Percentiles rank a stretch among this genome's conserved stretches.
phyloP scores from a whole-genome alignment of 495 filamentous ascomycete genomes.

The Beverwykella pulmonaria region DNA sequence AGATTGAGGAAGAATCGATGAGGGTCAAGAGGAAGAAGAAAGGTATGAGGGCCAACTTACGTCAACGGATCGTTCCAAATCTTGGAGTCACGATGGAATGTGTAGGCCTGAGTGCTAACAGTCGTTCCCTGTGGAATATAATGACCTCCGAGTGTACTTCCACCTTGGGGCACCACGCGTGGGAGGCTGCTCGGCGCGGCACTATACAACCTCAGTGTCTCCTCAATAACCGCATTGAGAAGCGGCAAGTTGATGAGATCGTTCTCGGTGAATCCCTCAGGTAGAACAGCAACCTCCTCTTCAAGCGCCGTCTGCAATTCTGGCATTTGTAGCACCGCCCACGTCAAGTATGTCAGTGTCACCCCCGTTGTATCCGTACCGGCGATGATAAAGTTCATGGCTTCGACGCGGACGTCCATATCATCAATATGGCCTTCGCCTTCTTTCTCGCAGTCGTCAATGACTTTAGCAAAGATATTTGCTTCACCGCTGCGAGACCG shows the following conservation, averaged over 20 bases:
- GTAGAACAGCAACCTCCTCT: constrained; percentile 49
- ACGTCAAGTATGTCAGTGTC: constrained; percentile 50
- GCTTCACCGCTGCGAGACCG: too few species aligned
- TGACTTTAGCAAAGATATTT: too few species aligned
- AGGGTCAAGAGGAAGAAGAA: too few species aligned
- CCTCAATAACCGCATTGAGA: constrained; percentile 49
- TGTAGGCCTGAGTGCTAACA: constrained; percentile 38
- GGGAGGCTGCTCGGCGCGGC: constrained; percentile 37
- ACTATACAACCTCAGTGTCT: constrained; percentile 39
- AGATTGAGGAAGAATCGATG: too few species aligned
- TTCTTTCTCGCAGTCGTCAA: too few species aligned
- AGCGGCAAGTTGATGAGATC: constrained; percentile 51
- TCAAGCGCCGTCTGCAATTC: constrained; percentile 48
- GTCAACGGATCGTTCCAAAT: too few species aligned
- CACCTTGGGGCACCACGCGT: constrained; percentile 32
- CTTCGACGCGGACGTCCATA: too few species aligned
- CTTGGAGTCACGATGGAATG: constrained; percentile 35
- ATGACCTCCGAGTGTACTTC: constrained; percentile 25
- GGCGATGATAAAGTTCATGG: constrained; percentile 52
- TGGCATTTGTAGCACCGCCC: constrained; percentile 43
- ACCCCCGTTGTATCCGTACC: constrained; percentile 57
- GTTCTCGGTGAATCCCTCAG: constrained; percentile 47
- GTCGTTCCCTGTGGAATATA: constrained; percentile 34
- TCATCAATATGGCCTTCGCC: too few species aligned
- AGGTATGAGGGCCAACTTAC: neutral